Percentiles rank a stretch among this genome's conserved stretches.
Evolutionary conservation across 2,329 filamentous ascomycete genomes (phyloP).

Genomic region (Gyromitra esculenta): DNA sequence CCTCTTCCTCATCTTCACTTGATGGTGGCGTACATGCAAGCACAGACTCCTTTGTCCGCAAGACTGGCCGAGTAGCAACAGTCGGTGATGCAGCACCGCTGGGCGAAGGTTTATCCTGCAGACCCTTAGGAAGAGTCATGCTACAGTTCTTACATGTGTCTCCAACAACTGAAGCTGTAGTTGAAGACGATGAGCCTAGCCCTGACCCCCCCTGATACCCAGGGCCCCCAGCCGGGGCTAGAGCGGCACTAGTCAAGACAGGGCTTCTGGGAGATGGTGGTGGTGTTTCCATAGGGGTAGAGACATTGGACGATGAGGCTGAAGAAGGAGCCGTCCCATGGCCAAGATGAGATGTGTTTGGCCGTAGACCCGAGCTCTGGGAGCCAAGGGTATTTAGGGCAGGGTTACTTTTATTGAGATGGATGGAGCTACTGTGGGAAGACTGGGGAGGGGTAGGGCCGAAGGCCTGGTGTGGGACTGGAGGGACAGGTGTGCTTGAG

Average conservation of each 20-base stretch:
- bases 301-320: conserved; percentile 53
- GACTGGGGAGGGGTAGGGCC: conserved; percentile 48
- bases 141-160: conserved; percentile 75
- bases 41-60: conserved; percentile 56
- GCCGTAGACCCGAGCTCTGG: conserved; percentile 40
- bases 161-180: conserved; percentile 60
- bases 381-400: conserved; percentile 44
- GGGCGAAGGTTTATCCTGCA: conserved; percentile 58
- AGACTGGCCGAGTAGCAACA: conserved; percentile 49
- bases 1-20: conserved; percentile 53
- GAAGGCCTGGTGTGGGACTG: conserved; percentile 48
- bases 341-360: conserved; percentile 48
- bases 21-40: conserved; percentile 51
- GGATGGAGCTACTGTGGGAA: conserved; percentile 42
- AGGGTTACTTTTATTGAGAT: conserved; percentile 50
- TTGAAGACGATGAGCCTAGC: conserved; percentile 51
- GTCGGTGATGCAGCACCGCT: conserved; percentile 47
- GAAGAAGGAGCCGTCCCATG: conserved; percentile 47
- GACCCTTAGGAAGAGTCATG: conserved; percentile 69
- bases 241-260: conserved; percentile 51
- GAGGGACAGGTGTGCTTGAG: conserved; percentile 52
- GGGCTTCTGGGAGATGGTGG: conserved; percentile 56
- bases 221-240: conserved; percentile 50
- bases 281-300: conserved; percentile 55
- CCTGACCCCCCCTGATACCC: conserved; percentile 48